Conservation (phyloP, 106 monocot species). For the Iris macrosiphon region DNA sequence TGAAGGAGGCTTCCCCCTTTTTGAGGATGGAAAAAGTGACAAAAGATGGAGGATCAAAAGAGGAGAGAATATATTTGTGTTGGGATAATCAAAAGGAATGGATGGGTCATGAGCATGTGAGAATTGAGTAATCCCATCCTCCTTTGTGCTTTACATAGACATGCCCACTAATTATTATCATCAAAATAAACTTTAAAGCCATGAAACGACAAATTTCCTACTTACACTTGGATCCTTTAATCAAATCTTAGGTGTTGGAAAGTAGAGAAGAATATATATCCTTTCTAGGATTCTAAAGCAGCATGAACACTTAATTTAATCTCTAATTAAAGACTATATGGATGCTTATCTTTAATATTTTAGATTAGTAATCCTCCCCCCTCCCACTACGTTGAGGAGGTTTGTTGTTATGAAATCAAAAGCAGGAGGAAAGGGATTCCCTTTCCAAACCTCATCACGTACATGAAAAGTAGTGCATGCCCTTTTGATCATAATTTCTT, state of each 20-base stretch:
- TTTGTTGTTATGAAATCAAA: slow-evolving; percentile 10
- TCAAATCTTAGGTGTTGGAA: neutral
- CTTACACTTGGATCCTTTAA: slow-evolving; percentile 1
- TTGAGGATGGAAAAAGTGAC: neutral
- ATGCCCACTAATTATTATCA: too few species aligned
- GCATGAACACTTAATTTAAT: too few species aligned
- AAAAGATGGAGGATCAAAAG: slow-evolving; percentile 7
- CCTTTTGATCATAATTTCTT: slow-evolving; percentile 1
- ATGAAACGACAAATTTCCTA: slow-evolving; percentile 3
- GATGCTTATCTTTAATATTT: slow-evolving; percentile 15
- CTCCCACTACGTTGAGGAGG: slow-evolving; percentile 6
- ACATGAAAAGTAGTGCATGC: slow-evolving; percentile 12
- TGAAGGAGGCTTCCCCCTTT: slow-evolving; percentile 16
- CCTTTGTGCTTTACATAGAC: slow-evolving; percentile 8
- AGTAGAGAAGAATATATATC: slow-evolving; percentile 3
- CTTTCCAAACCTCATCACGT: slow-evolving; percentile 5
- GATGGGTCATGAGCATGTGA: slow-evolving; percentile 31
- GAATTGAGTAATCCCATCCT: neutral
- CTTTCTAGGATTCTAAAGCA: slow-evolving; percentile 7
- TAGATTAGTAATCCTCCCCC: neutral
- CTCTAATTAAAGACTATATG: slow-evolving; percentile 3
- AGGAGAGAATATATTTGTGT: slow-evolving; percentile 32
- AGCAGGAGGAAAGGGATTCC: slow-evolving; percentile 2
- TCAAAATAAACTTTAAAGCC: too few species aligned
- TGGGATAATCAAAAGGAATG: slow-evolving; percentile 14